These are phyloP conservation scores for Starmerella vaccinii DNA, from an alignment of 805 yeast genomes.

Conservation along the genomic window DNA sequence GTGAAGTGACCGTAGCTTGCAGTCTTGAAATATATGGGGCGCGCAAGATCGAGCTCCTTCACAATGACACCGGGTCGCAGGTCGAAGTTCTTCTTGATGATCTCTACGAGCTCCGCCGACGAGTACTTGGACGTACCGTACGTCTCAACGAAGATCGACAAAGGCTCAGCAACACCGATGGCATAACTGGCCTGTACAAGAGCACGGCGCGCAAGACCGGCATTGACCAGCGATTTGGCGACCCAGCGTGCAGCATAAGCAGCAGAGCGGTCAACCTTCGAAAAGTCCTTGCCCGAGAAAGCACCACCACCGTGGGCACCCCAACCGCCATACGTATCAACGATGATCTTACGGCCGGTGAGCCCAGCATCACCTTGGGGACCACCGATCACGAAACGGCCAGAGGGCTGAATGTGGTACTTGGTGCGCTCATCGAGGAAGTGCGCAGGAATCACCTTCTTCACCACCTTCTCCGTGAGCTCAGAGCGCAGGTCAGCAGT, in stretches of 20 bases:
- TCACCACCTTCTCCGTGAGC: slow-evolving; percentile 68
- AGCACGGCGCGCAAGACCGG: slow-evolving; percentile 93
- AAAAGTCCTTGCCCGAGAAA: slow-evolving; percentile 98
- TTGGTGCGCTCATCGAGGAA: slow-evolving; percentile 88
- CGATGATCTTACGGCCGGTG: slow-evolving; percentile 98
- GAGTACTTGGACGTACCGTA: slow-evolving; percentile 93
- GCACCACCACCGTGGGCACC: slow-evolving; percentile 99
- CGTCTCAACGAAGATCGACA: slow-evolving; percentile 93
- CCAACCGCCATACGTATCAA: slow-evolving; percentile 99
- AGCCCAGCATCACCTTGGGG: slow-evolving; percentile 99
- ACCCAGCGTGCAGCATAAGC: slow-evolving; percentile 99
- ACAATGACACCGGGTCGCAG: slow-evolving; percentile 99
- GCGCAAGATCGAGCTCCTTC: slow-evolving; percentile 90
- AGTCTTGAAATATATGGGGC: slow-evolving; percentile 98
- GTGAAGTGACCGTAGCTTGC: slow-evolving; percentile 99
- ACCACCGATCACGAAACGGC: slow-evolving; percentile 99
- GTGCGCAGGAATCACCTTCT: slow-evolving; percentile 84
- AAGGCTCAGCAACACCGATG: slow-evolving; percentile 99
- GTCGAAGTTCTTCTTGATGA: slow-evolving; percentile 90
- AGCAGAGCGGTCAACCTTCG: slow-evolving; percentile 99
- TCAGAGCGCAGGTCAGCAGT: slow-evolving; percentile 83
- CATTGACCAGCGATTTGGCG: slow-evolving; percentile 92
- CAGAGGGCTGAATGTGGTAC: slow-evolving; percentile 98
- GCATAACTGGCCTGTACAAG: slow-evolving; percentile 98
- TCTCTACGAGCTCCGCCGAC: slow-evolving; percentile 80